phyloP scores from a whole-genome alignment of 1,139 yeast species.

The Tardiomyces depauwii region DNA sequence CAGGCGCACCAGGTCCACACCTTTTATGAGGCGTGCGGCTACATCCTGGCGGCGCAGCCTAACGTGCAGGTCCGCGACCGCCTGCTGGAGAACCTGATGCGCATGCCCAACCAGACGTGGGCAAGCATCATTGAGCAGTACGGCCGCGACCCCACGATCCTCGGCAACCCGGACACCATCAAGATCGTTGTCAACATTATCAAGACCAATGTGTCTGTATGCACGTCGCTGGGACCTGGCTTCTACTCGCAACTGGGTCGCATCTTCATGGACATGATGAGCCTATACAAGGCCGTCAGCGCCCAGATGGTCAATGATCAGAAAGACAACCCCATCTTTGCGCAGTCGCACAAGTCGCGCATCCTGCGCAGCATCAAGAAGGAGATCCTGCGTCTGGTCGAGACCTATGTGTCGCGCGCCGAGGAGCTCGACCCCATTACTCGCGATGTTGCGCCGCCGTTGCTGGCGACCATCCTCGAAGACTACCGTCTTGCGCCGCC shows the following conservation, averaged over 20 bases:
- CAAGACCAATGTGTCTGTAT: constrained; percentile 90
- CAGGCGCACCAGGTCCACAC: constrained; percentile 98
- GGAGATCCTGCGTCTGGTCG: constrained; percentile 82
- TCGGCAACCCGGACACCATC: constrained; percentile 77
- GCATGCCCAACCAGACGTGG: constrained; percentile 92
- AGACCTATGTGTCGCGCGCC: constrained; percentile 79
- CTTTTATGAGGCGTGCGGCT: constrained; percentile 95
- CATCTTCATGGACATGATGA: constrained; percentile 82
- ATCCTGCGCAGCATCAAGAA: constrained; percentile 93
- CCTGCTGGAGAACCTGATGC: constrained; percentile 71
- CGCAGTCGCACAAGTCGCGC: constrained; percentile 91
- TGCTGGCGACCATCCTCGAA: constrained; percentile 75
- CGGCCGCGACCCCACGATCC: constrained; percentile 74
- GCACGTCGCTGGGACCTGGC: constrained; percentile 86
- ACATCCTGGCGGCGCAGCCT: constrained; percentile 79
- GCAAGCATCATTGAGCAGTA: constrained; percentile 78
- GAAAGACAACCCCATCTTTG: constrained; percentile 72
- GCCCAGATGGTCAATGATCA: constrained; percentile 66
- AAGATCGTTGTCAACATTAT: constrained; percentile 88
- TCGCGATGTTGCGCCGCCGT: constrained; percentile 69
- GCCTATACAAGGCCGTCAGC: constrained; percentile 81
- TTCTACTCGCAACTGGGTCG: constrained; percentile 81
- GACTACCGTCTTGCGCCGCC: constrained; percentile 87
- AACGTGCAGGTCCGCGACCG: constrained; percentile 53
- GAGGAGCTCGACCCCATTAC: constrained; percentile 82